phyloP scores from a whole-genome alignment of 495 filamentous ascomycete genomes.

The Cairneyella variabilis region DNA sequence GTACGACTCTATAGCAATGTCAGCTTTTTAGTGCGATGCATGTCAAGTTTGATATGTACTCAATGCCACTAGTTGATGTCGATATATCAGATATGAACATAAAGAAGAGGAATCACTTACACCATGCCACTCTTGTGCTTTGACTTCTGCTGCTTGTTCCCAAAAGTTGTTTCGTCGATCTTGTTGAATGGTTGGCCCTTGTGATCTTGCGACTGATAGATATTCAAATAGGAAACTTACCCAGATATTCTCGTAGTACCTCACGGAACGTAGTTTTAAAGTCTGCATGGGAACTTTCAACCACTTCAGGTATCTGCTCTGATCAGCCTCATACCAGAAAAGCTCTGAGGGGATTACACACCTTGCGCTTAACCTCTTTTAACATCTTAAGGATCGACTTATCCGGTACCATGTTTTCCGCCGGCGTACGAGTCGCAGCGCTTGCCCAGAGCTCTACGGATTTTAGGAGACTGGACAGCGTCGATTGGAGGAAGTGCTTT shows the following conservation, averaged over 20 bases:
- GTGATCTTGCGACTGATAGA: not conserved
- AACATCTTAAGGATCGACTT: conserved; percentile 5
- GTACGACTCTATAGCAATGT: conserved; percentile 15
- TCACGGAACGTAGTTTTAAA: conserved; percentile 11
- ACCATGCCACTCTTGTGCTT: conserved; percentile 9
- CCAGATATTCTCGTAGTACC: conserved; percentile 7
- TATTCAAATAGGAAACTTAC: conserved; percentile 5
- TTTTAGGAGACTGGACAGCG: conserved; percentile 20
- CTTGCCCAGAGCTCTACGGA: conserved; percentile 18
- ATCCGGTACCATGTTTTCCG: not conserved
- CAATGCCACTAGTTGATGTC: conserved; percentile 20
- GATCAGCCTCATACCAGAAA: not conserved
- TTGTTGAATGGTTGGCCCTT: not conserved
- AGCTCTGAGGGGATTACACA: not conserved
- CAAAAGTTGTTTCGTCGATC: not conserved
- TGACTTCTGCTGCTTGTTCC: conserved; percentile 9
- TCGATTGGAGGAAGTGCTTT: conserved; percentile 22
- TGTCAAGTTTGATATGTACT: no score
- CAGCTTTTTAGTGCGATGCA: no score
- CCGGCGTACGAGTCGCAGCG: not conserved
- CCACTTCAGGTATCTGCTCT: not conserved
- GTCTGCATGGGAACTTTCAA: not conserved
- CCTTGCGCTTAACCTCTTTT: not conserved
- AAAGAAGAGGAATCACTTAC: conserved; percentile 6
- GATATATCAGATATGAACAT: not conserved